Conservation (phyloP, 192 early-diverging fungal species). For the Podila horticola region DNA sequence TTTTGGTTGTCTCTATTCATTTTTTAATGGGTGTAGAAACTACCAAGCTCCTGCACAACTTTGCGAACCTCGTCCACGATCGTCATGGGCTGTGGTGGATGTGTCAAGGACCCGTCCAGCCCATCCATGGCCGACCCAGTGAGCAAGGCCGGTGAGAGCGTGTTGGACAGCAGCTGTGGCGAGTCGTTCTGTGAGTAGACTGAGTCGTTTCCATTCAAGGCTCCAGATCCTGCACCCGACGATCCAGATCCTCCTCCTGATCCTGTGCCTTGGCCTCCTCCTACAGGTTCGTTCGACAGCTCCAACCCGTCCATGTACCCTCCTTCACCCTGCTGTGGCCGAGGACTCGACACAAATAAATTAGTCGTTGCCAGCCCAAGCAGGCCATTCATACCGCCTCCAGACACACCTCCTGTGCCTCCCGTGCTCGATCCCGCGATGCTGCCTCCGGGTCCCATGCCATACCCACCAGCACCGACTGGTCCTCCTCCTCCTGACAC, state of each 20-base stretch:
- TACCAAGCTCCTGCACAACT: conserved; percentile 40
- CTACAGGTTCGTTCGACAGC: background rate
- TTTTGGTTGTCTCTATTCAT: background rate
- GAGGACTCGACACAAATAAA: conserved; percentile 44
- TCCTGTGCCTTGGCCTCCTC: background rate
- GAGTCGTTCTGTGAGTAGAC: conserved; percentile 34
- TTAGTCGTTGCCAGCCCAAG: conserved; percentile 35
- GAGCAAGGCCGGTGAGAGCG: background rate
- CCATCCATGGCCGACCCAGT: background rate
- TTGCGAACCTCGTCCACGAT: conserved; percentile 46
- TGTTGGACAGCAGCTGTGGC: conserved; percentile 7
- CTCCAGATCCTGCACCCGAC: background rate
- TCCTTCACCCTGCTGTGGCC: conserved; percentile 11
- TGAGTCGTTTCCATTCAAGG: conserved; percentile 4
- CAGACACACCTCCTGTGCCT: conserved; percentile 2
- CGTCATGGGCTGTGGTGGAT: conserved; percentile 25
- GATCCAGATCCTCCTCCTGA: background rate
- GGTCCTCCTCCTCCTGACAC: background rate
- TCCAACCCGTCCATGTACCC: conserved; percentile 36
- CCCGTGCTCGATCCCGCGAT: background rate
- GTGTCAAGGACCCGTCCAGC: background rate
- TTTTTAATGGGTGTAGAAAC: conserved; percentile 36
- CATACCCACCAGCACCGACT: background rate
- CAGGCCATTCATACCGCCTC: conserved; percentile 33
- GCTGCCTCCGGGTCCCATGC: background rate